phyloP scores from a whole-genome alignment of 2,329 filamentous ascomycete genomes.

The Penicillium corylophilum region DNA sequence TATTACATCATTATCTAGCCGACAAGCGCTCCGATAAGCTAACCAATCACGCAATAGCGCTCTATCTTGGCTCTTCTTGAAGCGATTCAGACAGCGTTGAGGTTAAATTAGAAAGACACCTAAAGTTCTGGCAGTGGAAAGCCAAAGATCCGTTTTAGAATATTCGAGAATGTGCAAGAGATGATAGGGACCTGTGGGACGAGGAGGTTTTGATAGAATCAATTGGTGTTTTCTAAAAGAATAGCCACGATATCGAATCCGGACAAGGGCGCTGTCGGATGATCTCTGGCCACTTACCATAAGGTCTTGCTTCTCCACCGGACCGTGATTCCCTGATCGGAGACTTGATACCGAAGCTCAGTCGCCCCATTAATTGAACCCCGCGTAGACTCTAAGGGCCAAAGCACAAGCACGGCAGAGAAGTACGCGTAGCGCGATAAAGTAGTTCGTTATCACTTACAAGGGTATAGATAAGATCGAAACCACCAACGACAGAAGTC shows the following conservation, averaged over 20 bases:
- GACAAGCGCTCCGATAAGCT: no score
- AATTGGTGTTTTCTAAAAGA: background rate
- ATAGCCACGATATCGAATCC: background rate
- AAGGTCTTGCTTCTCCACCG: background rate
- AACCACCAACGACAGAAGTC: background rate
- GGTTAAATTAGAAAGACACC: no score
- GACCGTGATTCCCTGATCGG: background rate
- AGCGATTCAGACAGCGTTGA: no score
- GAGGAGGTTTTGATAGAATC: background rate
- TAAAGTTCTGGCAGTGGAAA: no score
- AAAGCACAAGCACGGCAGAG: background rate
- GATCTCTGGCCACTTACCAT: background rate
- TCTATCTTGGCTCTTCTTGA: no score
- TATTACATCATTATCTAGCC: no score
- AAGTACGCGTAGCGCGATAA: no score
- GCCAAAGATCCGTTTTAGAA: no score
- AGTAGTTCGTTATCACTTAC: background rate
- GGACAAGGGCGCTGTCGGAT: background rate
- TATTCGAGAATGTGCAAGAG: no score
- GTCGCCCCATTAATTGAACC: background rate
- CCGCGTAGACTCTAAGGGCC: background rate
- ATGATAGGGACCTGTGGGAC: no score
- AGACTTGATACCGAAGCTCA: background rate
- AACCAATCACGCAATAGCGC: no score
- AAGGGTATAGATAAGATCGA: background rate